Conservation (phyloP, 257 asterid species). For the Lavandula angustifolia region DNA sequence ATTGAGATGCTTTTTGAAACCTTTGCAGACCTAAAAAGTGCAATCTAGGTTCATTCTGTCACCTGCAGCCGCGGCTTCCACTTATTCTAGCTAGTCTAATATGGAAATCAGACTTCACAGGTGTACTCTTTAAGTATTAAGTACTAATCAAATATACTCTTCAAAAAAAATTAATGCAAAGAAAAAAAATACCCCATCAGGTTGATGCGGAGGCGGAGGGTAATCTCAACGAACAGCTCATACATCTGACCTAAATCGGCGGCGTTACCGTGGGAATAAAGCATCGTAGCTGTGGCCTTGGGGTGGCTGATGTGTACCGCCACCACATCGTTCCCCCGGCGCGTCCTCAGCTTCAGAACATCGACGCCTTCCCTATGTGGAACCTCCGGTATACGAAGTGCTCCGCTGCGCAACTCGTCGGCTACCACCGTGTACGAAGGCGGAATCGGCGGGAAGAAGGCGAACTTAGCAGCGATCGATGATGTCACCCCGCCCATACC, state of each 20-base stretch:
- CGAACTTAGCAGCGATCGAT: slow-evolving; percentile 97
- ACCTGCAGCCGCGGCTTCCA: slow-evolving; percentile 17
- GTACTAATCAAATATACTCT: slow-evolving; percentile 1
- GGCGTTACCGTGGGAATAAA: slow-evolving; percentile 97
- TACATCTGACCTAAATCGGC: slow-evolving; percentile 99
- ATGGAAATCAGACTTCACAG: slow-evolving; percentile 8
- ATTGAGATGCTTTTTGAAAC: neutral
- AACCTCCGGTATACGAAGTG: slow-evolving; percentile 72
- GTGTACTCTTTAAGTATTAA: neutral
- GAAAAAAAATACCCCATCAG: slow-evolving; percentile 68
- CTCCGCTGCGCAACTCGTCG: slow-evolving; percentile 56
- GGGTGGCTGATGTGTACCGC: slow-evolving; percentile 86
- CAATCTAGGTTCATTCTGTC: slow-evolving; percentile 8
- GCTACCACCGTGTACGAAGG: slow-evolving; percentile 89
- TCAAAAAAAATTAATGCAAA: neutral
- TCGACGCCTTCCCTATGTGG: slow-evolving; percentile 82
- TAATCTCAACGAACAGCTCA: slow-evolving; percentile 93
- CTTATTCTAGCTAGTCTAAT: neutral
- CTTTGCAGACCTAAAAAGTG: neutral
- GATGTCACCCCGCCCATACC: slow-evolving; percentile 96
- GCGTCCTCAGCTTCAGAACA: slow-evolving; percentile 77
- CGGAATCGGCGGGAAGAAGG: slow-evolving; percentile 93
- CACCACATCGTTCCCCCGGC: slow-evolving; percentile 85
- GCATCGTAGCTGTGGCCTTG: slow-evolving; percentile 81
- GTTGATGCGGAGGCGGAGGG: slow-evolving; percentile 87